Base-by-base conservation (phyloP, 768 basidiomycete genomes). In the Tylopilus sp. region DNA sequence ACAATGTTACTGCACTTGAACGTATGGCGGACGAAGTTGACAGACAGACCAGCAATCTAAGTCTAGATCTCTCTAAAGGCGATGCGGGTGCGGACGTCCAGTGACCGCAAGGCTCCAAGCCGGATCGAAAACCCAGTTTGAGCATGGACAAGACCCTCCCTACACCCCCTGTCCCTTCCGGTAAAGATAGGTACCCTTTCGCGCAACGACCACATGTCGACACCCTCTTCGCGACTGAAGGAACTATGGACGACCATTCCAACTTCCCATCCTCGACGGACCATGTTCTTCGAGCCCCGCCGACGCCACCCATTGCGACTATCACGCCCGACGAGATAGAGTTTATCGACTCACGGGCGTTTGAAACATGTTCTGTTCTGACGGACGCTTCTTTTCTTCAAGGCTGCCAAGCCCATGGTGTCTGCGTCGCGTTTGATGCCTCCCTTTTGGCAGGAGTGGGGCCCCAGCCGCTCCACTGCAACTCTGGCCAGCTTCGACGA, bases 1-100 rank as follows among this genome's bases (percentile, higher is more conserved):
- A 55, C 5, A 64, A 82, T n/a, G 87, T 92, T 8, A 81, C 82
- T 53, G 74, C 78, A 55, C 74, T 92, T 48, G 90, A 92, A 70
- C 76, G 78, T 66, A 83, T 92, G 76, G 89, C 86, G 1, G 85
- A 81, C 29, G 78, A 78, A 51, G 83, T 80, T 1, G 77, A 63
- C 17, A 61, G 56, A 48, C 57, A 58, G 21, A 59, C 56, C 9
- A 43, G 52, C 21, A 62, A 74, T 56, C 59, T 70, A 49, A 69
- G 67, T 42, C 54, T 50, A 46, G 60, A 65, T 57, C 48, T 60
- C 14, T 58, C 56, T 3, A 40, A 60, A 55, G 58, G 57, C 67
- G 54, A 60, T 61, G 61, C 54, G 34, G 52, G 55, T 50, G 57
- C 47, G 62, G 54, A 49, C 14, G 44, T 28, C 28, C 61, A 31